Evolutionary conservation across 495 filamentous ascomycete genomes (phyloP).

Genomic region (Massariosphaeria phaeospora): DNA sequence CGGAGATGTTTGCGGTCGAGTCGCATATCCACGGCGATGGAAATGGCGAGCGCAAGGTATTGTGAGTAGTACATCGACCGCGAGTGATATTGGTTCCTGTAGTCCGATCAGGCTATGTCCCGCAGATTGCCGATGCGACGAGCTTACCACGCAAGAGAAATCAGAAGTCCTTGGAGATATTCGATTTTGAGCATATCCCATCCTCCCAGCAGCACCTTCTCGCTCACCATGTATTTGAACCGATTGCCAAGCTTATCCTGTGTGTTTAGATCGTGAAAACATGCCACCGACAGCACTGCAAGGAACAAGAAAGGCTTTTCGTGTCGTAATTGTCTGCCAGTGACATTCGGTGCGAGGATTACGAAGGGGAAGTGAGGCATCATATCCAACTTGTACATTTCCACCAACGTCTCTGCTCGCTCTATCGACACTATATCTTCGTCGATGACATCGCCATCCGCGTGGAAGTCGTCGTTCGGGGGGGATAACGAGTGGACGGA

Average conservation of each 20-base stretch:
- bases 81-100: constrained; percentile 26
- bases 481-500: neutral
- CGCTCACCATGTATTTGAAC: constrained; percentile 26
- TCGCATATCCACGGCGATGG: constrained; percentile 23
- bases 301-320: constrained; percentile 27
- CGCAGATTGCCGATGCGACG: neutral
- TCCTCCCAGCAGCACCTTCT: constrained; percentile 21
- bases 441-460: constrained; percentile 19
- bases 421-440: constrained; percentile 19
- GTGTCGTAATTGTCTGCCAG: neutral
- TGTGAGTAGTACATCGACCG: constrained; percentile 21
- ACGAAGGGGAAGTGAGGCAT: constrained; percentile 29
- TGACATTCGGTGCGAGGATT: constrained; percentile 10
- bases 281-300: constrained; percentile 19
- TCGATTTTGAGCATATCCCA: constrained; percentile 17
- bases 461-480: neutral
- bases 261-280: constrained; percentile 11
- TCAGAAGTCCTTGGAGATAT: constrained; percentile 25
- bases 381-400: constrained; percentile 28
- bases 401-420: constrained; percentile 18
- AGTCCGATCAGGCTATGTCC: neutral
- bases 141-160: constrained; percentile 22
- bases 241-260: constrained; percentile 17
- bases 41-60: constrained; percentile 20
- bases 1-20: constrained; percentile 17